A percentile compares a stretch with the other conserved stretches of the same genome.
phyloP scores from a whole-genome alignment of 805 yeast species.

The Ogataea trehaloabstinens region DNA sequence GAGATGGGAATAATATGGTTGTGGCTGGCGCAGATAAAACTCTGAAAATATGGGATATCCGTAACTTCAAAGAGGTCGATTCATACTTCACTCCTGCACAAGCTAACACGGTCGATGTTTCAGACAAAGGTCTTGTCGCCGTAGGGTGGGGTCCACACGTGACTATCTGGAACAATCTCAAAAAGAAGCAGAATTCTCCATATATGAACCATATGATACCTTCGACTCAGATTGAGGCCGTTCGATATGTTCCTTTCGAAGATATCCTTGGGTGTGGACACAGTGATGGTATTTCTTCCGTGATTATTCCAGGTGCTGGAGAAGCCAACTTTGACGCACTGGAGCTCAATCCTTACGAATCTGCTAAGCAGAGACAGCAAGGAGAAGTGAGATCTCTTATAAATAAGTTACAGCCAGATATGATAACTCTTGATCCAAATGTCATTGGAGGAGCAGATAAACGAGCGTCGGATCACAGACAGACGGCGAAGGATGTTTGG shows the following conservation, averaged over 20 bases:
- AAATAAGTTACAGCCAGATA: conserved; percentile 88
- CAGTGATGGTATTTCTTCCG: conserved; percentile 69
- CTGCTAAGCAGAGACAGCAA: conserved; percentile 91
- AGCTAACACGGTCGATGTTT: conserved; percentile 71
- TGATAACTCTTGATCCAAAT: conserved; percentile 87
- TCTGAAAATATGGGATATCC: conserved; percentile 89
- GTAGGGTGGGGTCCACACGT: conserved; percentile 97
- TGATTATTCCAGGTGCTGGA: conserved; percentile 94
- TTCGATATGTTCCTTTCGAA: conserved; percentile 87
- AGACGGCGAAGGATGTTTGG: conserved; percentile 57
- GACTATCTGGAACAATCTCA: conserved; percentile 84
- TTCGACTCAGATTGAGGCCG: conserved; percentile 66
- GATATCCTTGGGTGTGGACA: conserved; percentile 94
- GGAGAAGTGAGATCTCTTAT: conserved; percentile 81
- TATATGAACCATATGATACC: conserved; percentile 90
- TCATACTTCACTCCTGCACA: conserved; percentile 78
- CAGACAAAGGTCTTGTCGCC: conserved; percentile 83
- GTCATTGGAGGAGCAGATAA: conserved; percentile 82
- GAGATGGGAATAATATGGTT: conserved; percentile 94
- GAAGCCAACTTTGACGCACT: conserved; percentile 96
- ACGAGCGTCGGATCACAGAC: conserved; percentile 59
- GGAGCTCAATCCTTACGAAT: conserved; percentile 89
- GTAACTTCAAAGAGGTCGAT: conserved; percentile 76
- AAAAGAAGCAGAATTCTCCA: conserved; percentile 69
- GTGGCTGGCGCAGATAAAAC: conserved; percentile 85